Conservation (phyloP, 495 filamentous ascomycete species). For the Trichoderma asperelloides region DNA sequence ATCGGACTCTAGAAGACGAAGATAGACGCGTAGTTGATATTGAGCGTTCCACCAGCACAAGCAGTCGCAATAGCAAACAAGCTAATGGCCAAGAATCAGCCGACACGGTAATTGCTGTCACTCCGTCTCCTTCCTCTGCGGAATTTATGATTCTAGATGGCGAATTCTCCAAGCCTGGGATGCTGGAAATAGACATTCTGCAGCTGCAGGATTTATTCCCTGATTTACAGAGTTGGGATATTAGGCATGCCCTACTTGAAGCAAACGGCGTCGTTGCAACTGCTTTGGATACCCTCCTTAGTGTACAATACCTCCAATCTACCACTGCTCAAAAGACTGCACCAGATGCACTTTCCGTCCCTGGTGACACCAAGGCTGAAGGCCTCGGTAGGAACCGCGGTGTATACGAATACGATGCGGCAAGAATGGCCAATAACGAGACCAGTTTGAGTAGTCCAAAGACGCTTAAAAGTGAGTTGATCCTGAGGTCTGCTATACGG, state of each 20-base stretch:
- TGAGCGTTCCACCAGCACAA: conserved; percentile 14
- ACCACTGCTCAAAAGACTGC: conserved; percentile 53
- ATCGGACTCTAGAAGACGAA: neutral
- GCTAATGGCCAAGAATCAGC: conserved; percentile 10
- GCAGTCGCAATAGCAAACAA: neutral
- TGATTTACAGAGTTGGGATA: conserved; percentile 49
- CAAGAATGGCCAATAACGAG: conserved; percentile 8
- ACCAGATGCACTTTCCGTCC: conserved; percentile 66
- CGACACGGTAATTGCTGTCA: conserved; percentile 16
- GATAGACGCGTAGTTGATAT: conserved; percentile 9
- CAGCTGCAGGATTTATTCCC: conserved; percentile 63
- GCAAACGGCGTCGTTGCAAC: conserved; percentile 51
- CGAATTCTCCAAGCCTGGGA: conserved; percentile 36
- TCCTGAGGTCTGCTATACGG: neutral
- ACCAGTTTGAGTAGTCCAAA: conserved; percentile 10
- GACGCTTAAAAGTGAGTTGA: conserved; percentile 12
- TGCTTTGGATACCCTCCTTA: conserved; percentile 76
- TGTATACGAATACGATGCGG: neutral
- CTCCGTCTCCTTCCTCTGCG: conserved; percentile 14
- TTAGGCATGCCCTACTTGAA: conserved; percentile 57
- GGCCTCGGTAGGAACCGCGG: too few species aligned
- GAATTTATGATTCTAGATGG: conserved; percentile 10
- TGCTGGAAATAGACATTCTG: conserved; percentile 46
- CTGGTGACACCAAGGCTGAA: conserved; percentile 23
- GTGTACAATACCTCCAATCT: conserved; percentile 61